Percentiles rank a stretch among this genome's conserved stretches.
phyloP scores from a whole-genome alignment of 2,329 filamentous ascomycete genomes.

The Cercospora sp. region DNA sequence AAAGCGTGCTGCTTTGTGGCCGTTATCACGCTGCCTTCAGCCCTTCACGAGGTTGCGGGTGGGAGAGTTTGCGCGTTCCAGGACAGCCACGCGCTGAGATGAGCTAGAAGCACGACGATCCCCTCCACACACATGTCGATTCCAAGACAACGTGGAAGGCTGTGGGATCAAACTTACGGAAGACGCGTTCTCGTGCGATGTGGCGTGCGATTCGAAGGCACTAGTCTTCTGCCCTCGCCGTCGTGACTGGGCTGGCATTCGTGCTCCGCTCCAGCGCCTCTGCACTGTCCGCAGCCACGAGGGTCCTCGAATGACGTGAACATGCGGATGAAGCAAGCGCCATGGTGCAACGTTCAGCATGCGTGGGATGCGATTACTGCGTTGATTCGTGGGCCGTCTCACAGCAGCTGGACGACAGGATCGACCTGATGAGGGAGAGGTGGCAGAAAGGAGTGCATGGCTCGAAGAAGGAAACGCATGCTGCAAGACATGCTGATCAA shows the following conservation, averaged over 20 bases:
- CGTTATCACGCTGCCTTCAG: neutral
- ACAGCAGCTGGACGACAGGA: neutral
- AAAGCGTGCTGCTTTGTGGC: neutral
- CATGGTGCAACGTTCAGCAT: neutral
- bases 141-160: conserved; percentile 13
- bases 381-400: neutral
- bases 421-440: neutral
- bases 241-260: neutral
- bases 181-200: conserved; percentile 6
- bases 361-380: neutral
- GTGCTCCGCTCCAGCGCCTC: neutral
- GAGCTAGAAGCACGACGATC: conserved; percentile 7
- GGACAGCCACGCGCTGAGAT: conserved; percentile 9
- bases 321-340: neutral
- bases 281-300: neutral
- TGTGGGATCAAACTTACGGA: conserved; percentile 13
- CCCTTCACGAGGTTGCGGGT: neutral
- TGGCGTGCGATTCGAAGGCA: conserved; percentile 4
- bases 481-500: conserved; percentile 6
- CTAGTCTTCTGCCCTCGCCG: neutral
- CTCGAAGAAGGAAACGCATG: conserved; percentile 11
- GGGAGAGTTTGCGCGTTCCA: conserved; percentile 7
- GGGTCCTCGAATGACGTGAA: conserved; percentile 2
- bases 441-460: neutral
- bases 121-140: conserved; percentile 7